phyloP scores from a whole-genome alignment of 1,284 basidiomycete species.

The Ustilago sp. region DNA sequence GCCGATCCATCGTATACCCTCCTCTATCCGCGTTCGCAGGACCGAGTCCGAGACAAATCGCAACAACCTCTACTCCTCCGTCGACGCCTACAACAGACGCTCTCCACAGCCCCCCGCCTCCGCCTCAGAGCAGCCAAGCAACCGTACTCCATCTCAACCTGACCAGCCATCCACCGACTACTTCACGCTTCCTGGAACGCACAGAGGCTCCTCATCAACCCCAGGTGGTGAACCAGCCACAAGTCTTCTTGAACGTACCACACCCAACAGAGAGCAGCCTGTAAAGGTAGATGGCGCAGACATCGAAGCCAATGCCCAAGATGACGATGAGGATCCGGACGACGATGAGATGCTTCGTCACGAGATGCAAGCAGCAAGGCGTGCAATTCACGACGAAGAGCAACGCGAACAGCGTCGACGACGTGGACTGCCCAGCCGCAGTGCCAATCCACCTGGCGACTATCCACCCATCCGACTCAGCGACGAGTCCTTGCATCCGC shows the following conservation, averaged over 20 bases:
- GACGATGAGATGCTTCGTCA: slow-evolving; percentile 28
- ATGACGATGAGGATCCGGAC: background rate
- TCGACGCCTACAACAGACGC: slow-evolving; percentile 17
- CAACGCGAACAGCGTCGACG: slow-evolving; percentile 6
- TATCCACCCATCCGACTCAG: slow-evolving; percentile 38
- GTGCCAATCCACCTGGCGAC: slow-evolving; percentile 15
- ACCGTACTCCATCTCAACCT: slow-evolving; percentile 2
- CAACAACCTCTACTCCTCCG: slow-evolving; percentile 23
- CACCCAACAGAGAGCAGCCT: slow-evolving; percentile 9
- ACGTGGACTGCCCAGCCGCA: background rate
- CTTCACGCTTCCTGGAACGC: slow-evolving; percentile 7
- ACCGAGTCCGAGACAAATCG: slow-evolving; percentile 17
- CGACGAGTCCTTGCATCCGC: slow-evolving; percentile 25
- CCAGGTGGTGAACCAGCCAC: background rate
- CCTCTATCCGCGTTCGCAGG: slow-evolving; percentile 42
- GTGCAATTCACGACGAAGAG: slow-evolving; percentile 35
- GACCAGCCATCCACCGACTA: slow-evolving; percentile 14
- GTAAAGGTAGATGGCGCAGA: background rate
- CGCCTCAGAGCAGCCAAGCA: background rate
- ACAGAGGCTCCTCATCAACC: slow-evolving; percentile 17
- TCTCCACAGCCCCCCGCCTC: background rate
- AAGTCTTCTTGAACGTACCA: slow-evolving; percentile 3
- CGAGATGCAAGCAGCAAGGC: slow-evolving; percentile 33
- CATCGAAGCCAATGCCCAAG: background rate
- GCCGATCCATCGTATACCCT: slow-evolving; percentile 38